Percentiles rank a stretch among this genome's conserved stretches.
These are phyloP conservation scores for Sporothrix luriei DNA, from an alignment of 2,329 filamentous ascomycete genomes.

Conservation along the genomic window DNA sequence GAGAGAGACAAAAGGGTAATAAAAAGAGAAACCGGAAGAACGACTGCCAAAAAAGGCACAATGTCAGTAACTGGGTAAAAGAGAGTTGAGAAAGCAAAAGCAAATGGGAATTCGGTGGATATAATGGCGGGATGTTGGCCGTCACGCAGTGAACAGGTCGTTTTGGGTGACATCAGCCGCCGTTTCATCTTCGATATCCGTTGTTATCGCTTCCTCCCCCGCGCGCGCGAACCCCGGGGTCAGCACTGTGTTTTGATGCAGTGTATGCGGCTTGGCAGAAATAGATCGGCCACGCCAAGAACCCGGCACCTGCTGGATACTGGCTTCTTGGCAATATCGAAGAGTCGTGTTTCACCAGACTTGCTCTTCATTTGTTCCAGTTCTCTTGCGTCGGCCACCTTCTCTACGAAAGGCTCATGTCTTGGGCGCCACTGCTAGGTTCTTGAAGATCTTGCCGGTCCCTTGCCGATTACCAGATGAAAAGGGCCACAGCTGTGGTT, in stretches of 20 bases:
- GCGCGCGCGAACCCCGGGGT: neutral
- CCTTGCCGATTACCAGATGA: slow-evolving; percentile 12
- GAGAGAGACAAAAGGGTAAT: neutral
- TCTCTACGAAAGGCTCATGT: neutral
- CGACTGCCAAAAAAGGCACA: neutral
- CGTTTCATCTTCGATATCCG: slow-evolving; percentile 31
- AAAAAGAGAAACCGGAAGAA: neutral
- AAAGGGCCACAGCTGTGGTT: slow-evolving; percentile 3
- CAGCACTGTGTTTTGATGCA: slow-evolving; percentile 12
- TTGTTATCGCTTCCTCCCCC: neutral
- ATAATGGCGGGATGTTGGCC: slow-evolving; percentile 3
- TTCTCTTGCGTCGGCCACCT: neutral
- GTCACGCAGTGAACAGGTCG: neutral
- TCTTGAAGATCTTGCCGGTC: slow-evolving; percentile 13
- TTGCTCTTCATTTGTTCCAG: neutral
- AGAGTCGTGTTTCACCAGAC: too few species aligned
- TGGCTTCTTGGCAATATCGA: neutral
- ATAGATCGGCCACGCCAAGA: slow-evolving; percentile 28
- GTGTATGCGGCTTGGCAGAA: slow-evolving; percentile 20
- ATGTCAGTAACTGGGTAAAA: neutral
- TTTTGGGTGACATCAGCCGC: slow-evolving; percentile 33
- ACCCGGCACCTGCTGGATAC: slow-evolving; percentile 12
- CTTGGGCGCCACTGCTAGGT: neutral
- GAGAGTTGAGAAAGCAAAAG: neutral
- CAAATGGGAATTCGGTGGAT: neutral